Conservation (phyloP, 31 red algal genomes). For the Porphyra umbilicalis region DNA sequence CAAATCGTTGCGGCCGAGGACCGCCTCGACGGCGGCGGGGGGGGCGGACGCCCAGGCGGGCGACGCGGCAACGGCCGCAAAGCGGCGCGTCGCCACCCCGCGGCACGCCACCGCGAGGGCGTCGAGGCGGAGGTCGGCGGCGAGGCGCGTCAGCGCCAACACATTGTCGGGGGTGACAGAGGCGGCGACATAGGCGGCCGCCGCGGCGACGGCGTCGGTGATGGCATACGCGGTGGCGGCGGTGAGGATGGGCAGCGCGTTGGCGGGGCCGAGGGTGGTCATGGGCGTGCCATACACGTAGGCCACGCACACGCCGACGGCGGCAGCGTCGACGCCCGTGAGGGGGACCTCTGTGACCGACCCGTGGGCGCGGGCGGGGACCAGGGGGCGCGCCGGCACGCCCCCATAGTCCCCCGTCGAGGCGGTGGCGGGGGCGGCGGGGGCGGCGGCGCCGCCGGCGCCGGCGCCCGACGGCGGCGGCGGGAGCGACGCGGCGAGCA, state of each 20-base stretch:
- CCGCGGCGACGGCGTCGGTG: not conserved
- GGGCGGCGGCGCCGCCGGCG: constrained; percentile 16
- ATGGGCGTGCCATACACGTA: constrained; percentile 30
- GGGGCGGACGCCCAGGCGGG: constrained; percentile 9
- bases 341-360: constrained; percentile 15
- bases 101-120: not conserved
- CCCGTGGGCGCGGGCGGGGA: constrained; percentile 21
- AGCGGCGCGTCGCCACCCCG: not conserved
- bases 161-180: not conserved
- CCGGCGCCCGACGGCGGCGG: too few relatives aligned
- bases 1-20: constrained; percentile 44
- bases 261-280: constrained; percentile 7
- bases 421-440: constrained; percentile 18
- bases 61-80: not conserved
- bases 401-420: constrained; percentile 35
- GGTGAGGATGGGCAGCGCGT: not conserved
- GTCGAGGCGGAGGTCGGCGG: not conserved
- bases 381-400: constrained; percentile 19
- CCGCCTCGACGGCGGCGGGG: constrained; percentile 15
- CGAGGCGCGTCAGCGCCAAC: not conserved
- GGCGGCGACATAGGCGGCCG: not conserved
- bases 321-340: constrained; percentile 22
- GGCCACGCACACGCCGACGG: constrained; percentile 31
- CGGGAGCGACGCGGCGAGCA: constrained; percentile 31
- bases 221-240: not conserved